Evolutionary conservation across 306 rosid genomes (phyloP).

Genomic region (Lithocarpus polystachyus): DNA sequence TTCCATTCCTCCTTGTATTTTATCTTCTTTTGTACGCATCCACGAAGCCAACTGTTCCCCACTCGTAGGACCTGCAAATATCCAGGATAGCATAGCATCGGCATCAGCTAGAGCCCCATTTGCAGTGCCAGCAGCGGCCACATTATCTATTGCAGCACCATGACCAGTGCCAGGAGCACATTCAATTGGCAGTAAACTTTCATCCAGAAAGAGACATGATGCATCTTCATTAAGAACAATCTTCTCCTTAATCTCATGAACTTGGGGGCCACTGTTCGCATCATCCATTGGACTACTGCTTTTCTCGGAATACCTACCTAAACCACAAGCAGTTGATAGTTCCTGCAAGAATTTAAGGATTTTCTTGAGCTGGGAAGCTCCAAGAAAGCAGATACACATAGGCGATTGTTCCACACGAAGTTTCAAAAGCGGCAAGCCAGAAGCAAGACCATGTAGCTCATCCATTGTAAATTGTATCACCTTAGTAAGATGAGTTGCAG

Average conservation of each 20-base stretch:
- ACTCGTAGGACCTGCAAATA: slow-evolving; percentile 63
- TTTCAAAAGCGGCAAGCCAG: slow-evolving; percentile 75
- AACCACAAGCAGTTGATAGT: slow-evolving; percentile 69
- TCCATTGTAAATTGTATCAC: slow-evolving; percentile 77
- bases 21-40: slow-evolving; percentile 70
- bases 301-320: slow-evolving; percentile 69
- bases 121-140: slow-evolving; percentile 38
- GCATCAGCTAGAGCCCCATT: slow-evolving; percentile 39
- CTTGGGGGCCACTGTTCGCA: slow-evolving; percentile 33
- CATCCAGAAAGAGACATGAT: slow-evolving; percentile 72
- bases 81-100: slow-evolving; percentile 70
- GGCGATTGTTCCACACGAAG: slow-evolving; percentile 78
- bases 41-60: slow-evolving; percentile 78
- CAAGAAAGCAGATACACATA: slow-evolving; percentile 84
- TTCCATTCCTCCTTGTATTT: slow-evolving; percentile 61
- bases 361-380: slow-evolving; percentile 72
- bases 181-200: slow-evolving; percentile 50
- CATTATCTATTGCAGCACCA: slow-evolving; percentile 38
- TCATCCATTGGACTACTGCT: slow-evolving; percentile 48
- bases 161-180: slow-evolving; percentile 32
- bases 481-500: slow-evolving; percentile 78
- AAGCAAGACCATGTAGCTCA: slow-evolving; percentile 68
- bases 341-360: slow-evolving; percentile 90
- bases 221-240: slow-evolving; percentile 83
- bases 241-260: slow-evolving; percentile 61